Conservation (phyloP, 768 basidiomycete species). For the Russula olivacea region DNA sequence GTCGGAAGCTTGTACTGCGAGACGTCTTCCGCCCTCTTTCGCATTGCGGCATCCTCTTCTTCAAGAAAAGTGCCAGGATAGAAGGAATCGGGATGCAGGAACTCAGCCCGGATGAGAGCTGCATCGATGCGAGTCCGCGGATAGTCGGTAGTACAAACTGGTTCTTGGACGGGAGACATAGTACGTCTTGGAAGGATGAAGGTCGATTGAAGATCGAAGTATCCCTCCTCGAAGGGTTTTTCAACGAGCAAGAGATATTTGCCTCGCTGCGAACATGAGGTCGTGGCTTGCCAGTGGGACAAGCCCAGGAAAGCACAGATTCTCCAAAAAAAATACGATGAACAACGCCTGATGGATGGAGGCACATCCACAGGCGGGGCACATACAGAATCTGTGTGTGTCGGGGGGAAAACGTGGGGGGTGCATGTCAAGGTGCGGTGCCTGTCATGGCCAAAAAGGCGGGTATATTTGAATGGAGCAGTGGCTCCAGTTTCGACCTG, state of each 20-base stretch:
- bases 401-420: background rate
- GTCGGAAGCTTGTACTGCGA: conserved; percentile 15
- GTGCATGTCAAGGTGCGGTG: background rate
- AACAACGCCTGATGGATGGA: background rate
- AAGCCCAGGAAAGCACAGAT: background rate
- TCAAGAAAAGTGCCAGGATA: background rate
- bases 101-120: background rate
- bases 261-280: conserved; percentile 3
- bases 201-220: background rate
- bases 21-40: background rate
- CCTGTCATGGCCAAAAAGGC: background rate
- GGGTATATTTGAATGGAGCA: background rate
- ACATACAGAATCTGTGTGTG: background rate
- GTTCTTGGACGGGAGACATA: conserved; percentile 5
- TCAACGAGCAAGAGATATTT: background rate
- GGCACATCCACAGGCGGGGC: background rate
- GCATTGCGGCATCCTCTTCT: background rate
- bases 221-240: background rate
- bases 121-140: background rate
- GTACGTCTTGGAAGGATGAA: background rate
- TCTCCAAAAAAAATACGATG: background rate
- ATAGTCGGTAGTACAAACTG: background rate
- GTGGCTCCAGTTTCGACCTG: background rate
- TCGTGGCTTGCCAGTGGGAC: background rate
- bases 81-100: background rate